These are phyloP conservation scores for Fusarium nelsonii DNA, from an alignment of 2,329 filamentous ascomycete species.

Conservation along the genomic window DNA sequence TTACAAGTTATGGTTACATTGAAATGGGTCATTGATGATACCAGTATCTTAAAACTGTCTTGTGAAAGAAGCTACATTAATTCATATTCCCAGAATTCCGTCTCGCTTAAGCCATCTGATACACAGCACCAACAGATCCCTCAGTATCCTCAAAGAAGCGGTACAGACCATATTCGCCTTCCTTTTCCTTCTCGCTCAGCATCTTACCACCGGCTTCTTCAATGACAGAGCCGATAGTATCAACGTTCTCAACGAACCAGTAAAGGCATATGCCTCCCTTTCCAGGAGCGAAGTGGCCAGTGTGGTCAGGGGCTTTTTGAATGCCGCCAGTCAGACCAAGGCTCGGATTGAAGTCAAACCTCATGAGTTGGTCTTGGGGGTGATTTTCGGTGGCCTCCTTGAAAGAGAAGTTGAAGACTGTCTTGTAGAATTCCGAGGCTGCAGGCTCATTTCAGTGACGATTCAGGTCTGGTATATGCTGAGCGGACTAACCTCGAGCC, in stretches of 20 bases:
- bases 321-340: conserved; percentile 49
- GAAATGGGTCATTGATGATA: too few species aligned
- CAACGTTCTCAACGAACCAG: conserved; percentile 51
- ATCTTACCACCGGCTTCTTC: conserved; percentile 49
- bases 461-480: not conserved
- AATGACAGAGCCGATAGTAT: conserved; percentile 42
- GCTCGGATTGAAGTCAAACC: conserved; percentile 50
- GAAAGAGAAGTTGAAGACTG: conserved; percentile 48
- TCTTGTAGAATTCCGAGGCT: conserved; percentile 49
- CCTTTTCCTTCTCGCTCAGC: conserved; percentile 46
- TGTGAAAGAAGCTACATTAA: not conserved
- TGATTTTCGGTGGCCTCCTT: conserved; percentile 30
- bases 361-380: conserved; percentile 32
- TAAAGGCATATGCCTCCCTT: conserved; percentile 47
- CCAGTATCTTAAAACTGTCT: not conserved
- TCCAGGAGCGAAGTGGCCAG: conserved; percentile 43
- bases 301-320: conserved; percentile 45
- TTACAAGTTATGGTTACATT: not conserved
- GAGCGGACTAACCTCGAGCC: conserved; percentile 39
- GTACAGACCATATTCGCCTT: conserved; percentile 46
- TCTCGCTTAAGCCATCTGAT: conserved; percentile 42
- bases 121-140: conserved; percentile 50
- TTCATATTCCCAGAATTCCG: not conserved
- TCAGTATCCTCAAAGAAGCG: conserved; percentile 52
- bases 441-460: not conserved